These are phyloP conservation scores for Avena insularis DNA, from an alignment of 176 grass and related monocot genomes.

Conservation along the genomic window DNA sequence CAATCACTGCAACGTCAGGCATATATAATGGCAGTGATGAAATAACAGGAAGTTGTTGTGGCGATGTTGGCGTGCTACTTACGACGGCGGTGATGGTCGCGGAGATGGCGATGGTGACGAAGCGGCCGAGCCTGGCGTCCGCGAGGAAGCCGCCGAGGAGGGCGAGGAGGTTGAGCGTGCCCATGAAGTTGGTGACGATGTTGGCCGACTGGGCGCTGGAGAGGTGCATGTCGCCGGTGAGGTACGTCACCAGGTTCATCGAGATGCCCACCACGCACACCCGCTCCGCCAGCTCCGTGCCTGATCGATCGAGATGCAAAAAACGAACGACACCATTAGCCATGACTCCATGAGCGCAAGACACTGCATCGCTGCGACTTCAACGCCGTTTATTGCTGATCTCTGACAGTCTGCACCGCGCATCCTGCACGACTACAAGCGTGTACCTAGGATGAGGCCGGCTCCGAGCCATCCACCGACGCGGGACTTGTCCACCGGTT, in stretches of 20 bases:
- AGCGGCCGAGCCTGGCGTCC: conserved; percentile 67
- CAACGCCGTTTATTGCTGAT: neutral
- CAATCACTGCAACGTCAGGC: neutral
- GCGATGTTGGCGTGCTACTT: neutral
- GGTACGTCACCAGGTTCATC: conserved; percentile 76
- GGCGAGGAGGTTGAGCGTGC: conserved; percentile 73
- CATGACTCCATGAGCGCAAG: neutral
- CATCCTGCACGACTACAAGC: neutral
- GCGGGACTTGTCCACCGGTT: conserved; percentile 49
- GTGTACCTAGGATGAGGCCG: conserved; percentile 54
- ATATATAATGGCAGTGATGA: too few species aligned
- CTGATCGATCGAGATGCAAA: neutral
- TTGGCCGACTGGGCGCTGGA: conserved; percentile 60
- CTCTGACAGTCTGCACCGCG: neutral
- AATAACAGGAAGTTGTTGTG: neutral
- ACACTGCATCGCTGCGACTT: neutral
- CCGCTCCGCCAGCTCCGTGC: conserved; percentile 61
- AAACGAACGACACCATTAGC: too few species aligned
- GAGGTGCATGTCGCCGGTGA: conserved; percentile 65
- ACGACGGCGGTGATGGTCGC: conserved; percentile 48
- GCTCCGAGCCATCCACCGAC: conserved; percentile 65
- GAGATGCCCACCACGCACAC: conserved; percentile 72
- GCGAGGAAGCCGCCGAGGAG: conserved; percentile 69
- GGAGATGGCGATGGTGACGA: conserved; percentile 49
- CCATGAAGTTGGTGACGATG: conserved; percentile 74